phyloP scores from a whole-genome alignment of 176 grass and related monocot genomes.

The Musa acuminata region DNA sequence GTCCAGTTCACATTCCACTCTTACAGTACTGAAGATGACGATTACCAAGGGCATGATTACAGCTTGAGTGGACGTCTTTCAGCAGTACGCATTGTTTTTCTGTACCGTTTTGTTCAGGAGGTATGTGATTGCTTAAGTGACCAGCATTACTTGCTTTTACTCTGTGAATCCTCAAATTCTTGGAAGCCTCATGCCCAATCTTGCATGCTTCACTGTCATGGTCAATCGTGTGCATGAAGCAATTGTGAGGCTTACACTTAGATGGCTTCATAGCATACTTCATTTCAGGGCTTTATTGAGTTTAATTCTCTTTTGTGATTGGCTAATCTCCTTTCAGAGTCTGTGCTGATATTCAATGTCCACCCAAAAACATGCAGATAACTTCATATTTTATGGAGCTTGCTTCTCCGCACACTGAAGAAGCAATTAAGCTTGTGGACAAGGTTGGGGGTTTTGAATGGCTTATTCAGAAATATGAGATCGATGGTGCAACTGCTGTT shows the following conservation, averaged over 20 bases:
- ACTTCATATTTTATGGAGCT: slow-evolving; percentile 99
- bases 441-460: slow-evolving; percentile 95
- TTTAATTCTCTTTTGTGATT: background rate
- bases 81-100: slow-evolving; percentile 93
- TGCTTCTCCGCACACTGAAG: slow-evolving; percentile 86
- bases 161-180: background rate
- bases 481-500: slow-evolving; percentile 82
- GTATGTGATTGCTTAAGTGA: slow-evolving; percentile 17
- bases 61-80: slow-evolving; percentile 84
- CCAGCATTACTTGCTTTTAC: background rate
- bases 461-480: slow-evolving; percentile 97
- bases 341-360: background rate
- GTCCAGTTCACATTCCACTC: slow-evolving; percentile 77
- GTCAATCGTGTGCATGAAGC: background rate
- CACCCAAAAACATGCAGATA: slow-evolving; percentile 37
- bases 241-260: background rate
- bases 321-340: background rate
- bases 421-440: slow-evolving; percentile 91
- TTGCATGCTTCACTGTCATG: background rate
- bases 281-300: background rate
- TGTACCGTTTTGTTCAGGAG: slow-evolving; percentile 97
- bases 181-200: background rate
- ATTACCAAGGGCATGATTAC: slow-evolving; percentile 86
- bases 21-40: slow-evolving; percentile 78
- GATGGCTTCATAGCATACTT: background rate